A percentile compares a stretch with the other conserved stretches of the same genome.
These are phyloP conservation scores for Phytophthora litchii DNA, from an alignment of 352 stramenopile genomes.

Conservation along the genomic window DNA sequence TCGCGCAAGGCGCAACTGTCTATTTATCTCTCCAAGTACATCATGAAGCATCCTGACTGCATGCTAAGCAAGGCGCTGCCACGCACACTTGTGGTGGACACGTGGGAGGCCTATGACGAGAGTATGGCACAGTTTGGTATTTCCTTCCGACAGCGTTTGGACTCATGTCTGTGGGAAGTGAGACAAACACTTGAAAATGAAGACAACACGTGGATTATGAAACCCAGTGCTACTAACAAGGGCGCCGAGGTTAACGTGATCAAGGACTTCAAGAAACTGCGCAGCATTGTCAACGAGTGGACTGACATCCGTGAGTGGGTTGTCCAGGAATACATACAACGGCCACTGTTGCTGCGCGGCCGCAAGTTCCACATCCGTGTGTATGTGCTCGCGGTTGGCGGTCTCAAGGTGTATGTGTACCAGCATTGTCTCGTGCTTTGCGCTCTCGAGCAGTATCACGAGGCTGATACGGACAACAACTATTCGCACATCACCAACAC, in stretches of 20 bases:
- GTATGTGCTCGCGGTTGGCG: conserved; percentile 61
- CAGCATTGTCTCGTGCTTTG: conserved; percentile 65
- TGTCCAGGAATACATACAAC: conserved; percentile 63
- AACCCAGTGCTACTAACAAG: conserved; percentile 78
- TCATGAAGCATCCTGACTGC: conserved; percentile 61
- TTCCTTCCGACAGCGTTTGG: conserved; percentile 58
- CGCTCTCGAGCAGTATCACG: conserved; percentile 53
- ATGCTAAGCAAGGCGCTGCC: conserved; percentile 56
- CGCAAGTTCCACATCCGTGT: conserved; percentile 80
- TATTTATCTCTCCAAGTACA: conserved; percentile 72
- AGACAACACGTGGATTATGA: conserved; percentile 71
- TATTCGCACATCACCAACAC: conserved; percentile 84
- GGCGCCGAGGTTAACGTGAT: conserved; percentile 72
- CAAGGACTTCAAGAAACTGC: conserved; percentile 63
- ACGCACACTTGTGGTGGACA: conserved; percentile 67
- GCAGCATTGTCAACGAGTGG: conserved; percentile 65
- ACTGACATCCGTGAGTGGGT: conserved; percentile 75
- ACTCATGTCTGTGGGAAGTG: conserved; percentile 66
- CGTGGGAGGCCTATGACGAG: conserved; percentile 73
- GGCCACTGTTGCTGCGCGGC: conserved; percentile 54
- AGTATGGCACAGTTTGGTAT: conserved; percentile 62
- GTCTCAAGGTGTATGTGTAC: conserved; percentile 75
- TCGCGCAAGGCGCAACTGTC: conserved; percentile 76
- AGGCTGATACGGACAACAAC: conserved; percentile 55
- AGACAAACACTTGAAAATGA: conserved; percentile 50